These are phyloP conservation scores for Volvariella volvacea DNA, from an alignment of 1,284 basidiomycete genomes.

Conservation along the genomic window DNA sequence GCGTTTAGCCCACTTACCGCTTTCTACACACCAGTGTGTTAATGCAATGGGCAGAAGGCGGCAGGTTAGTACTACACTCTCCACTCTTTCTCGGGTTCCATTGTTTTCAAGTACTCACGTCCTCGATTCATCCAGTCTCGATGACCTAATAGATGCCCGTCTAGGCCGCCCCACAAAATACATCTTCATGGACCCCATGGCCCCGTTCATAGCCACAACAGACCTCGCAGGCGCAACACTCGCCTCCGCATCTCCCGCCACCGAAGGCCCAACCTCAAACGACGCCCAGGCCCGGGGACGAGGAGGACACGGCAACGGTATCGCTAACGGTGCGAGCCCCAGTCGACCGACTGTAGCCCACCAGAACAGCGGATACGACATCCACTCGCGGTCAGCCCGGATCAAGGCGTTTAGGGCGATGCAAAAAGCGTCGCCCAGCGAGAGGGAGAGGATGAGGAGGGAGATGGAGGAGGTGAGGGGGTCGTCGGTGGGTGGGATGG, in stretches of 20 bases:
- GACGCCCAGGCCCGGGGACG: conserved; percentile 7
- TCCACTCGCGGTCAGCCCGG: conserved; percentile 58
- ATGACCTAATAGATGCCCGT: conserved; percentile 79
- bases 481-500: conserved; percentile 3
- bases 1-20: background rate
- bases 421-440: conserved; percentile 55
- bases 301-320: conserved; percentile 5
- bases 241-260: background rate
- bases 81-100: background rate
- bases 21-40: conserved; percentile 49
- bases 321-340: conserved; percentile 1
- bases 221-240: background rate
- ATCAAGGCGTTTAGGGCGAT: conserved; percentile 71
- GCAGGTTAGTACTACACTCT: conserved; percentile 33
- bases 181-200: conserved; percentile 37
- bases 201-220: conserved; percentile 15
- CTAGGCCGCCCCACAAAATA: conserved; percentile 45
- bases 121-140: conserved; percentile 41
- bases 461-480: conserved; percentile 34
- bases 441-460: conserved; percentile 50
- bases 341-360: conserved; percentile 3
- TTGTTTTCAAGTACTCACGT: background rate
- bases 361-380: conserved; percentile 14
- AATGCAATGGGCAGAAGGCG: conserved; percentile 93
- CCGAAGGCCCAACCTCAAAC: background rate